Base-by-base conservation (phyloP, 495 filamentous ascomycete genomes). In the Talaromyces adpressus region DNA sequence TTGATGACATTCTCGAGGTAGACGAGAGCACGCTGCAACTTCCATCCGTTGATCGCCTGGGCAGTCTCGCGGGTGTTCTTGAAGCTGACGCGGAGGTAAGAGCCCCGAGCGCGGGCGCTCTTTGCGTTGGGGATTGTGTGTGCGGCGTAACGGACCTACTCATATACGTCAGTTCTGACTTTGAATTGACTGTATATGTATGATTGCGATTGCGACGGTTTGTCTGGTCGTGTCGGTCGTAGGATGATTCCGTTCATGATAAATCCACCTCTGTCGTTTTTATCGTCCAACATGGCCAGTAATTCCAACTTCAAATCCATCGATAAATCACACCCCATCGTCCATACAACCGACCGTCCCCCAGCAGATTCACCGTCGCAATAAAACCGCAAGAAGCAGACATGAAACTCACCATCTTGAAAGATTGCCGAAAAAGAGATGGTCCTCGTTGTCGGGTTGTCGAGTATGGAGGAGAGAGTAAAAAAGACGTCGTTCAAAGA, bases 11-110 rank as follows among this genome's bases (percentile, higher is more conserved):
- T 97, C 82, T 94, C 91, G 75, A 99, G 88, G 88, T 93, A 99
- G 73, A 83, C 85, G 69, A 96, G 81, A 67, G 94, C 95, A 74
- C 94, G 94, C 79, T 88, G 82, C 73, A 98, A 84, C 85, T 98
- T 98, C 94, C 93, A 97, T 80, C 94, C 93, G 81, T 91, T 97
- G 87, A 98, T 92, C 66, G 93, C 92, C 83, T 97, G 93, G 63
- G 94, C 95, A 67, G 94, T 97, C 85, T 99, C 95, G 75, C 93
- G 91, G 79, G 94, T 97, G 87, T 98, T 98, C 87, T 98, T 98
- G 89, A 96, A 97, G 71, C 90, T 94, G 75, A 97, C 92, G 72
- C 94, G 93, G 69, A 99, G 91, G 87, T 98, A 98, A 76, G 93
- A 90, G 78, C 95, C 95, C 79, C 93, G 92, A 73, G 93, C 87